Conservation (phyloP, 108 stramenopile genomes). For the Pelagomonas calceolata region DNA sequence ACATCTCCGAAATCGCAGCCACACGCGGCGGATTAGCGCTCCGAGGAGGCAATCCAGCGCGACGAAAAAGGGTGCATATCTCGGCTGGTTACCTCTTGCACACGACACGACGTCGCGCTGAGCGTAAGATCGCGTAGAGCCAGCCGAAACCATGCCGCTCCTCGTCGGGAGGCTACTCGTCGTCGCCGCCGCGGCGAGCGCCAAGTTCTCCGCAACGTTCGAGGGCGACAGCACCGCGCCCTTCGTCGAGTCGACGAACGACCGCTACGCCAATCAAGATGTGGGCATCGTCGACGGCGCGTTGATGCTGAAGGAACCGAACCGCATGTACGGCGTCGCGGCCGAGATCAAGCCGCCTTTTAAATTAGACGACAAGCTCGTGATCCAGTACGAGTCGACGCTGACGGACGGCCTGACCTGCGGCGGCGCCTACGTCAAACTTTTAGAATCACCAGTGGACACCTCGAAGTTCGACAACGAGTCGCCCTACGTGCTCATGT, state of each 20-base stretch:
- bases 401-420: slow-evolving; percentile 30
- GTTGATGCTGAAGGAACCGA: neutral
- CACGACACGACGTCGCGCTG: too few relatives aligned
- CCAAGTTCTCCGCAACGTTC: neutral
- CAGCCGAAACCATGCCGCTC: too few relatives aligned
- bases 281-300: neutral
- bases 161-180: too few relatives aligned
- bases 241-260: neutral
- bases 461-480: slow-evolving; percentile 83
- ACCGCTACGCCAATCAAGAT: neutral
- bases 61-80: too few relatives aligned
- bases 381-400: slow-evolving; percentile 47
- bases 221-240: neutral
- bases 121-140: too few relatives aligned
- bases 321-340: neutral
- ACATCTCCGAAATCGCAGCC: too few relatives aligned
- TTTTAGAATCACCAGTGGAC: slow-evolving; percentile 61
- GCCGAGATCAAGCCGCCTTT: slow-evolving; percentile 8
- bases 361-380: slow-evolving; percentile 14
- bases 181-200: too few relatives aligned
- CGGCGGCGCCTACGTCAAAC: slow-evolving; percentile 85
- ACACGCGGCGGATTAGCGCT: too few relatives aligned
- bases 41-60: too few relatives aligned
- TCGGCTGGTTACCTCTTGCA: too few relatives aligned
- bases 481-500: slow-evolving; percentile 94